These are phyloP conservation scores for Aspergillus quadricinctus DNA, from an alignment of 2,329 filamentous ascomycete genomes.

Conservation along the genomic window DNA sequence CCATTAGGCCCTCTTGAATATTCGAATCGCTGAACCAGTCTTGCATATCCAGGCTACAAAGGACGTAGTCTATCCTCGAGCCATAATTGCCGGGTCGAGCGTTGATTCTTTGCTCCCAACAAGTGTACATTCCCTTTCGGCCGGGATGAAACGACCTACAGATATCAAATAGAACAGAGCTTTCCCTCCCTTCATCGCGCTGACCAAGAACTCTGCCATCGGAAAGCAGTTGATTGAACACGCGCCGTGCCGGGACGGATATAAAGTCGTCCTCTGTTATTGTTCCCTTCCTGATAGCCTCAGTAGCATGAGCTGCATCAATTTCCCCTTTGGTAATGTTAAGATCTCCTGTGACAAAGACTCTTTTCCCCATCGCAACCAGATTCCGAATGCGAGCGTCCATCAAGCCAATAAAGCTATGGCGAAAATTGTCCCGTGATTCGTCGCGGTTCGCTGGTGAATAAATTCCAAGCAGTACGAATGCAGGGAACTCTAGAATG, in stretches of 20 bases:
- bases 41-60: conserved; percentile 75
- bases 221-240: conserved; percentile 82
- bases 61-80: conserved; percentile 86
- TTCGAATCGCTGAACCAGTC: conserved; percentile 75
- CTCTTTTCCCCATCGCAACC: conserved; percentile 71
- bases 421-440: conserved; percentile 73
- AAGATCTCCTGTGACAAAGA: conserved; percentile 81
- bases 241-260: conserved; percentile 63
- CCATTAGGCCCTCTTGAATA: conserved; percentile 86
- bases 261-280: conserved; percentile 69
- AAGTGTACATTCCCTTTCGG: conserved; percentile 91
- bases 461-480: conserved; percentile 90
- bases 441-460: conserved; percentile 87
- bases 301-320: conserved; percentile 71
- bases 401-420: conserved; percentile 72
- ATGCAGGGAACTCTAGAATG: conserved; percentile 87
- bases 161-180: conserved; percentile 74
- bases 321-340: conserved; percentile 69
- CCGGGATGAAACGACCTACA: conserved; percentile 74
- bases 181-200: conserved; percentile 65
- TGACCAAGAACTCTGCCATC: conserved; percentile 62
- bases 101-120: conserved; percentile 93
- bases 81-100: conserved; percentile 94
- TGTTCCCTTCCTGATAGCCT: conserved; percentile 66
- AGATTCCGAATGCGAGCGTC: conserved; percentile 84